These are phyloP conservation scores for Neopestalotiopsis rosae DNA, from an alignment of 2,329 filamentous ascomycete species.

Conservation along the genomic window DNA sequence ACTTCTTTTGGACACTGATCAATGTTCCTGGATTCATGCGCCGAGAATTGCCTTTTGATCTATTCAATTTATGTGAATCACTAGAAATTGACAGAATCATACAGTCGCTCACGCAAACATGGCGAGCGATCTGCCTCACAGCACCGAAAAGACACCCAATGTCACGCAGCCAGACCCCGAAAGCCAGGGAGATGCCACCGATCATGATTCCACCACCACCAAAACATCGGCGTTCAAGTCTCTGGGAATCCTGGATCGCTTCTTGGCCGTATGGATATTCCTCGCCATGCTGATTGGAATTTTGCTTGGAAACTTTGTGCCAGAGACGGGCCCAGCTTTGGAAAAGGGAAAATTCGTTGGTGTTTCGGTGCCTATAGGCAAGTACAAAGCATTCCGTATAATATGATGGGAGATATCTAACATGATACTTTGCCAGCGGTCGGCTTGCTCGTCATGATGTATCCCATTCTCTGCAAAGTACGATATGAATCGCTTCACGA, in stretches of 20 bases:
- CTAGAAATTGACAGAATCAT: too few relatives aligned
- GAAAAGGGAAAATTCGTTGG: slow-evolving; percentile 76
- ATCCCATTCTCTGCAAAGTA: slow-evolving; percentile 88
- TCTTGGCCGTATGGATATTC: slow-evolving; percentile 75
- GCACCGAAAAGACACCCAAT: not conserved
- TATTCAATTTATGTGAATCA: too few relatives aligned
- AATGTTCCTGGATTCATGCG: too few relatives aligned
- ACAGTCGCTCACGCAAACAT: not conserved
- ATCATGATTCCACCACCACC: not conserved
- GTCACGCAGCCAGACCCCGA: not conserved
- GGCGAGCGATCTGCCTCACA: not conserved
- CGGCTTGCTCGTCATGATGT: slow-evolving; percentile 91
- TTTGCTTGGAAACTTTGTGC: slow-evolving; percentile 77
- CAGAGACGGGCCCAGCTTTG: slow-evolving; percentile 63
- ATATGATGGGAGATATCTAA: not conserved
- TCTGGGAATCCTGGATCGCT: slow-evolving; percentile 65
- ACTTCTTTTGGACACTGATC: not conserved
- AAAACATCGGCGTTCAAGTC: slow-evolving; percentile 54
- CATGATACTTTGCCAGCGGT: slow-evolving; percentile 59
- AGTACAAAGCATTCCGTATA: not conserved
- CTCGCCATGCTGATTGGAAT: slow-evolving; percentile 80
- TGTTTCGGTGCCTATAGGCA: slow-evolving; percentile 35
- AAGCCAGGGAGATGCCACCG: not conserved
- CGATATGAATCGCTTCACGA: slow-evolving; percentile 76
- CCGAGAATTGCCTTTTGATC: too few relatives aligned